Conservation (phyloP, 129 eudicot genomes). For the Lactuca saligna region DNA sequence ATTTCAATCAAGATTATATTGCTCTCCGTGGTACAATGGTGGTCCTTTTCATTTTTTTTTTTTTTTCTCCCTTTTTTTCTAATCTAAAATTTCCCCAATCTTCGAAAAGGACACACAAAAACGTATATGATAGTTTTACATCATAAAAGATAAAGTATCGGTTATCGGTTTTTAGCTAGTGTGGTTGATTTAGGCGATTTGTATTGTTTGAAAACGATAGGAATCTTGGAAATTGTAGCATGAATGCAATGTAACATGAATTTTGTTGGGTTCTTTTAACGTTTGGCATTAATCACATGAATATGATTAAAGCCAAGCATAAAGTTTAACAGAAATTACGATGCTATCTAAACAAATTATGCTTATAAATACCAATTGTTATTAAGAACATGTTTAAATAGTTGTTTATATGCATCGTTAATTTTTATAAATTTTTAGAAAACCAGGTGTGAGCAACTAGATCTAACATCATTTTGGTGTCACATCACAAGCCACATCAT, state of each 20-base stretch:
- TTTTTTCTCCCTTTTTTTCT: not conserved
- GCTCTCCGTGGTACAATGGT: conserved; percentile 28
- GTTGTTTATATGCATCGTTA: too few relatives aligned
- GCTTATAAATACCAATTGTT: not conserved
- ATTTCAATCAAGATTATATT: conserved; percentile 27
- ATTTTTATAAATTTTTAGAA: too few relatives aligned
- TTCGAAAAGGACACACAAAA: not conserved
- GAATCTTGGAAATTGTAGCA: not conserved
- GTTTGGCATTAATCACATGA: not conserved
- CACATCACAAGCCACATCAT: too few relatives aligned
- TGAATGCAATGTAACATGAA: not conserved
- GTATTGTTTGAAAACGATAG: not conserved
- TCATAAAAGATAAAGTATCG: conserved; percentile 6
- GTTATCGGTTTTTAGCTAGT: not conserved
- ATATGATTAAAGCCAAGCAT: not conserved
- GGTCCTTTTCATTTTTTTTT: not conserved
- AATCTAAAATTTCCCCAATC: not conserved
- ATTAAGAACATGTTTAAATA: too few relatives aligned
- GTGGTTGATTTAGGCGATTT: not conserved
- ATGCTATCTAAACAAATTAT: too few relatives aligned
- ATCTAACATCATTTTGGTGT: too few relatives aligned
- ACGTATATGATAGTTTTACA: not conserved
- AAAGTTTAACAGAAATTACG: too few relatives aligned
- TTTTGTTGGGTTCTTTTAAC: not conserved
- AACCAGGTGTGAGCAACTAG: too few relatives aligned